A percentile compares a stretch with the other conserved stretches of the same genome.
Evolutionary conservation across 148 eudicot species (phyloP).

Genomic region (Talinum fruticosum): DNA sequence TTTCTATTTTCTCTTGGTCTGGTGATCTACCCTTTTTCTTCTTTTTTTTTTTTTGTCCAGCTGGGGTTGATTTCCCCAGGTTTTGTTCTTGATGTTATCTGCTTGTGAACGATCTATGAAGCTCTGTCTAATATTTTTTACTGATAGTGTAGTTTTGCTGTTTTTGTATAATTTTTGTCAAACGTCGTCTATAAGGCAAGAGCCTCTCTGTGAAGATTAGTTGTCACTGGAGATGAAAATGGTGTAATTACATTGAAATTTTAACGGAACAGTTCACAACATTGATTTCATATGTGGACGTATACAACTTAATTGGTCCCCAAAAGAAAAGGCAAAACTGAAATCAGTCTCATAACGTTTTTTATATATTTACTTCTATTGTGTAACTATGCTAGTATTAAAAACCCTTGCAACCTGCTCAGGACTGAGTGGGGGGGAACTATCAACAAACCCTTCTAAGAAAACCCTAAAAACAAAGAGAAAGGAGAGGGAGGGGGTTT

Average conservation of each 20-base stretch:
- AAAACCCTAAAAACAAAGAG: not conserved
- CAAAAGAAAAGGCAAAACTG: not conserved
- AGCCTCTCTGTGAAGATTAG: not conserved
- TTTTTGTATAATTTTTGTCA: too few species aligned
- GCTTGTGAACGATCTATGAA: too few species aligned
- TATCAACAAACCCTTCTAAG: not conserved
- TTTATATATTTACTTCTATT: conserved; percentile 24
- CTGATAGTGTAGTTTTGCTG: too few species aligned
- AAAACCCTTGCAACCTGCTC: not conserved
- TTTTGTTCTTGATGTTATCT: not conserved
- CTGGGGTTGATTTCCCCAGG: not conserved
- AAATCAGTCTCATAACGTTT: not conserved
- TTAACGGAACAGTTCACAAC: conserved; percentile 13
- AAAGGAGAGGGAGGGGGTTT: too few species aligned
- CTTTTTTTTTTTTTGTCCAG: not conserved
- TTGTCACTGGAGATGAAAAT: not conserved
- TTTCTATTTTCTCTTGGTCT: not conserved
- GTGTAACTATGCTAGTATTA: conserved; percentile 17
- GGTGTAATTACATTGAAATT: conserved; percentile 16
- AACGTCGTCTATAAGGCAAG: not conserved
- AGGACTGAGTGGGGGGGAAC: not conserved
- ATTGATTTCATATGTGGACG: not conserved
- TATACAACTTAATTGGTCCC: not conserved
- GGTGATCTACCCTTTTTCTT: too few species aligned
- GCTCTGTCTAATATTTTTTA: too few species aligned